phyloP scores from a whole-genome alignment of 2,329 filamentous ascomycete genomes.

The Xylaria sp. region DNA sequence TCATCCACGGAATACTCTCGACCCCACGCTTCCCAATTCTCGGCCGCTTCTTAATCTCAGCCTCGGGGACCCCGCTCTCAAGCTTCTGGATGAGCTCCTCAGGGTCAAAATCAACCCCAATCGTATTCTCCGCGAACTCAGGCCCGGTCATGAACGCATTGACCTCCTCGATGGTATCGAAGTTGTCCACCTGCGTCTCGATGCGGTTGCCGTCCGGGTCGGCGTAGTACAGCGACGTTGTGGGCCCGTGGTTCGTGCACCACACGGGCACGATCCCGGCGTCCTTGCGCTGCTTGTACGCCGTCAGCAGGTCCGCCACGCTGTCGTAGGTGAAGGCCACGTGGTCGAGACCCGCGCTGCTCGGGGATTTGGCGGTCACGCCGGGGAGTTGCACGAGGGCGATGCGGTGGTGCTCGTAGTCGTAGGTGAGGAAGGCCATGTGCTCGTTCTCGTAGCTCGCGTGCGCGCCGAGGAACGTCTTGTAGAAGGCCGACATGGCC shows the following conservation, averaged over 20 bases:
- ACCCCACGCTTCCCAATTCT: constrained; percentile 43
- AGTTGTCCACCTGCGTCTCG: constrained; percentile 60
- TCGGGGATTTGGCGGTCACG: constrained; percentile 39
- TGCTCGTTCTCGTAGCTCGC: constrained; percentile 43
- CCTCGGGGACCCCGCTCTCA: constrained; percentile 43
- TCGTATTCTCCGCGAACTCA: constrained; percentile 55
- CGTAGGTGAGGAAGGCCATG: constrained; percentile 56
- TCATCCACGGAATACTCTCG: constrained; percentile 24
- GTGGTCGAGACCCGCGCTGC: constrained; percentile 54
- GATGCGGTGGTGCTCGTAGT: constrained; percentile 61
- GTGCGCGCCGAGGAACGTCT: constrained; percentile 51
- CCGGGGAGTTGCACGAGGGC: constrained; percentile 52
- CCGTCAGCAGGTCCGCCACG: constrained; percentile 50
- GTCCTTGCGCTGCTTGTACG: constrained; percentile 53
- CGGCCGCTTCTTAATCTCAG: constrained; percentile 44
- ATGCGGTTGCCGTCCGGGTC: constrained; percentile 62
- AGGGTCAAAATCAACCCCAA: constrained; percentile 58
- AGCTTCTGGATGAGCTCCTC: constrained; percentile 53
- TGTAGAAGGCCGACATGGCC: constrained; percentile 53
- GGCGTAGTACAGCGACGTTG: constrained; percentile 59
- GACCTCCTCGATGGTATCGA: constrained; percentile 53
- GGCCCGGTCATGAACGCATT: constrained; percentile 53
- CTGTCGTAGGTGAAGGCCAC: constrained; percentile 55
- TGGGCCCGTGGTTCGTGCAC: constrained; percentile 61
- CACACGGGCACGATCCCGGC: constrained; percentile 54